phyloP scores from a whole-genome alignment of 495 filamentous ascomycete species.

The Penicillium salamii region DNA sequence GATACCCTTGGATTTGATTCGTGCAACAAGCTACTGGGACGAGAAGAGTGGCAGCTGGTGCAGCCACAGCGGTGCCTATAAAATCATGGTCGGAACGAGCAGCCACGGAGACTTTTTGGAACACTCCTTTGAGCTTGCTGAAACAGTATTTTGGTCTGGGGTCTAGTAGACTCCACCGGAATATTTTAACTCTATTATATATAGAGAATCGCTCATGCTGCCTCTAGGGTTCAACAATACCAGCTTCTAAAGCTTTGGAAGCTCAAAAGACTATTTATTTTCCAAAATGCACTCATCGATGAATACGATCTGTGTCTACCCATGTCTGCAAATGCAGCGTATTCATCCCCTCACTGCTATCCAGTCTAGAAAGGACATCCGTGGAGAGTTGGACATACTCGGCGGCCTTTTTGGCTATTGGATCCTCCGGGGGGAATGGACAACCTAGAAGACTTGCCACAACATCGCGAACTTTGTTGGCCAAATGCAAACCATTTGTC shows the following conservation, averaged over 20 bases:
- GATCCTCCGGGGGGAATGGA: constrained; percentile 17
- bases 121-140: neutral
- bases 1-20: constrained; percentile 55
- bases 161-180: neutral
- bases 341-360: constrained; percentile 20
- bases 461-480: constrained; percentile 24
- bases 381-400: constrained; percentile 19
- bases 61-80: constrained; percentile 67
- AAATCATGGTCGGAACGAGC: constrained; percentile 56
- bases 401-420: constrained; percentile 12
- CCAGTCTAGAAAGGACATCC: constrained; percentile 18
- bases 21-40: constrained; percentile 72
- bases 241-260: no score
- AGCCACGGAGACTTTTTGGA: constrained; percentile 21
- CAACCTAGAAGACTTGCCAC: constrained; percentile 19
- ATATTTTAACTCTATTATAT: no score
- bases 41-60: constrained; percentile 63
- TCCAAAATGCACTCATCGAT: neutral
- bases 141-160: neutral
- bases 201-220: no score
- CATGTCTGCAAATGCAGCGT: constrained; percentile 21
- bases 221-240: no score
- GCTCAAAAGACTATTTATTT: no score
- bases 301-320: constrained; percentile 25
- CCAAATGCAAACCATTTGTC: constrained; percentile 19